Evolutionary conservation across 345 rosid species (phyloP), one percentile per base, ranked within the genome.

Genomic region (Murraya koenigii): DNA sequence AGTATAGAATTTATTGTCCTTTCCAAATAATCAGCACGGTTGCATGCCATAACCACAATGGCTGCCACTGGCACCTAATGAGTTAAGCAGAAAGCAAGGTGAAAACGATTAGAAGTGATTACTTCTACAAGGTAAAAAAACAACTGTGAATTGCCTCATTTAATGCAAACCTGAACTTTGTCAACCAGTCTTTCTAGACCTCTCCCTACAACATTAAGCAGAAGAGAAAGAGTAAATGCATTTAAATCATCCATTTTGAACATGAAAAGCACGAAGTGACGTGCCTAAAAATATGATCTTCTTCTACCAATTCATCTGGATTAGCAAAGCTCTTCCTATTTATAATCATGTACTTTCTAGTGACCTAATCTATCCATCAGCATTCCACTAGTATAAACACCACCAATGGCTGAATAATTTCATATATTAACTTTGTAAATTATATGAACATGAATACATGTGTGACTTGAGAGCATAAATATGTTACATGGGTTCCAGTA

Each of bases 41-140:
- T 96, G 91, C 99, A 96, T 4, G 99, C 99, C 99, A 96, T 96
- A 82, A 94, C 87, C 74, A 96, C 98, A 72, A 96, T 91, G 59
- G 99, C 99, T 59, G 99, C 98, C 61, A 94, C 83, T 4, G 95
- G 95, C 68, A 52, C 83, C 98, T 94, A 84, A 75, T 36, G 32
- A 75, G 84, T 79, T 62, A 72, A 78, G 80, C 3, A 83, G 19
- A 75, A 82, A 69, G 44, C 64, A 78, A 41, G 60, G 70, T 80
- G 52, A 71, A 49, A 77, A 68, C 22, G 64, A 75, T 65, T 69
- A 68, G 32, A 78, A 76, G 28, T 41, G 55, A 66, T 63, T 54
- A 47, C 35, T 47, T 47, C 69, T 23, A 41, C 73, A 20, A 28
- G 4, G 69, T n/a, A n/a, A 62, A 35, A 36, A 69, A 39, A 73